Evolutionary conservation across 163 green algal genomes (phyloP).

Genomic region (Volvox carteri): DNA sequence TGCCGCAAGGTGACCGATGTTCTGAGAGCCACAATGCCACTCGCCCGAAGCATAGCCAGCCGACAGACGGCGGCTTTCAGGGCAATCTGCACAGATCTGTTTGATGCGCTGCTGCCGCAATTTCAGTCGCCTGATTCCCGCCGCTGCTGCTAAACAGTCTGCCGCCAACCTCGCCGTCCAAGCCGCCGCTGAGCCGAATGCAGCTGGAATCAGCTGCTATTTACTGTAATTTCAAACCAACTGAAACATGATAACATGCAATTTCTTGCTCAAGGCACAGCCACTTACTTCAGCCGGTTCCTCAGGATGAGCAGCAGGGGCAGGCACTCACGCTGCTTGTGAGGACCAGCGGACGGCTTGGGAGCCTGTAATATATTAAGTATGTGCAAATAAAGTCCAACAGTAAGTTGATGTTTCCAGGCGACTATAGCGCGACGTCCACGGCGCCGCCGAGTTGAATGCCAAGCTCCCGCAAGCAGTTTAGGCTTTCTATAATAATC

Average conservation of each 20-base stretch:
- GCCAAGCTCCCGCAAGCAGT: background rate
- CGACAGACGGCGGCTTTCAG: constrained; percentile 23
- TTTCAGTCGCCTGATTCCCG: background rate
- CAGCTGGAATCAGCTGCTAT: background rate
- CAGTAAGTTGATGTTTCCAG: background rate
- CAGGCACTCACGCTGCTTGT: constrained; percentile 99
- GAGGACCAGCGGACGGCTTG: constrained; percentile 96
- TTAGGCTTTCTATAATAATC: background rate
- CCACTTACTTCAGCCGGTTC: constrained; percentile 97
- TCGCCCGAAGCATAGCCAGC: too few species aligned
- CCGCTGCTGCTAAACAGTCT: background rate
- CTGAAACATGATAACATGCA: too few species aligned
- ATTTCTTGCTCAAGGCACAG: too few species aligned
- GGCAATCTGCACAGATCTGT: background rate
- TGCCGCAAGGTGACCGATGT: too few species aligned
- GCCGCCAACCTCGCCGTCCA: constrained; percentile 38
- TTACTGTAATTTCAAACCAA: too few species aligned
- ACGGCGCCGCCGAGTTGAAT: constrained; percentile 1
- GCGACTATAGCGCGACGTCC: background rate
- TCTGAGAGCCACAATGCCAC: too few species aligned
- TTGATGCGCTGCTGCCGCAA: background rate
- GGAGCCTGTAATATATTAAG: constrained; percentile 83
- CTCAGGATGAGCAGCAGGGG: constrained; percentile 97
- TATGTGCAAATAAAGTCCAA: background rate
- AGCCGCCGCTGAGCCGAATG: constrained; percentile 10